These are phyloP conservation scores for Pseudomassariella vexata DNA, from an alignment of 2,329 filamentous ascomycete genomes.

Conservation along the genomic window DNA sequence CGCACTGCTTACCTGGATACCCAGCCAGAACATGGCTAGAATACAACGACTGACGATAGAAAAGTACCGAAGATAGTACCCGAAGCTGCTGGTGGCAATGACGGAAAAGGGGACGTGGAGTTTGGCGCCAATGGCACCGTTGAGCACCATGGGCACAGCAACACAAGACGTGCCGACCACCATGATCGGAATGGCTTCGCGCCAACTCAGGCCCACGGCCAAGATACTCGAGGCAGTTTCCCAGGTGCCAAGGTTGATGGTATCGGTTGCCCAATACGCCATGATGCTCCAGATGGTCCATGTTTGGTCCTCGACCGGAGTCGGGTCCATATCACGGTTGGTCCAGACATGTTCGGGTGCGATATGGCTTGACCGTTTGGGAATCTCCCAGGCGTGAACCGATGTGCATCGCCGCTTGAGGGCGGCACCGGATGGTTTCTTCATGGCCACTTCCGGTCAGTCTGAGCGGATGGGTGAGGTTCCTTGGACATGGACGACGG, in stretches of 20 bases:
- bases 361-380: constrained; percentile 39
- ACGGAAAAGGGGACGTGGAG: constrained; percentile 44
- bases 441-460: no score
- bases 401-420: constrained; percentile 21
- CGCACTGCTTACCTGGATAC: constrained; percentile 35
- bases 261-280: constrained; percentile 30
- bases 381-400: constrained; percentile 37
- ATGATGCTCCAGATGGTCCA: constrained; percentile 30
- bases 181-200: constrained; percentile 32
- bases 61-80: constrained; percentile 36
- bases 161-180: constrained; percentile 56
- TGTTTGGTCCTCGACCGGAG: constrained; percentile 28
- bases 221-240: constrained; percentile 28
- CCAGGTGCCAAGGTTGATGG: constrained; percentile 28
- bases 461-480: no score
- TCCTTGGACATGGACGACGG: no score
- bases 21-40: constrained; percentile 52
- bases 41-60: constrained; percentile 34
- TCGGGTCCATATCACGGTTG: constrained; percentile 29
- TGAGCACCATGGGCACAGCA: constrained; percentile 45
- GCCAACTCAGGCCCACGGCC: constrained; percentile 28
- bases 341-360: constrained; percentile 38
- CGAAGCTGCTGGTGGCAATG: constrained; percentile 36
- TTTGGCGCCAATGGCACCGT: constrained; percentile 39
- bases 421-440: neutral